Conservation (phyloP, 2,329 filamentous ascomycete species). For the Pseudocercospora crystallina region DNA sequence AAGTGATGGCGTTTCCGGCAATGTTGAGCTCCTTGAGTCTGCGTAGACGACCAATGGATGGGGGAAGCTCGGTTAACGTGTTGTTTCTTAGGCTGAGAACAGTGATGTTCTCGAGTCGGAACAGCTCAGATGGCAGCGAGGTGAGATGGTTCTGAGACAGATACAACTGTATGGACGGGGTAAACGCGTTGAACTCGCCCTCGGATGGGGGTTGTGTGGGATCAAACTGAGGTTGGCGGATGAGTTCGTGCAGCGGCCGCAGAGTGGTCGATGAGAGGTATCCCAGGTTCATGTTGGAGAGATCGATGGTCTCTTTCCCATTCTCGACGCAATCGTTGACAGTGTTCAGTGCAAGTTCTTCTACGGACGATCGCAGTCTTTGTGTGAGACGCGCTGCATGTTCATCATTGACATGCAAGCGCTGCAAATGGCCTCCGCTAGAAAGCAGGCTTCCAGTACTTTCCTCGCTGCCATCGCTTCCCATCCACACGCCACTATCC, state of each 20-base stretch:
- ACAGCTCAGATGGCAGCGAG: constrained; percentile 60
- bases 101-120: constrained; percentile 61
- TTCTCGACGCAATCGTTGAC: constrained; percentile 46
- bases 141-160: constrained; percentile 60
- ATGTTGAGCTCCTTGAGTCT: constrained; percentile 65
- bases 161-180: constrained; percentile 61
- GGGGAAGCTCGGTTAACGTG: constrained; percentile 59
- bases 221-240: constrained; percentile 31
- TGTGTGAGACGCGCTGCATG: too few species aligned
- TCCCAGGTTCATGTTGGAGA: constrained; percentile 56
- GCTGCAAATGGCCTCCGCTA: constrained; percentile 2
- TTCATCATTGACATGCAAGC: background rate
- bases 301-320: constrained; percentile 60
- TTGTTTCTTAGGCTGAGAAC: constrained; percentile 68
- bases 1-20: constrained; percentile 61
- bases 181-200: constrained; percentile 60
- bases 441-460: constrained; percentile 6
- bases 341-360: constrained; percentile 21
- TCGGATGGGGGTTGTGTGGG: constrained; percentile 43
- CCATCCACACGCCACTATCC: constrained; percentile 71
- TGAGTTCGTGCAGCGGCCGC: constrained; percentile 50
- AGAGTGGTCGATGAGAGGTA: constrained; percentile 59
- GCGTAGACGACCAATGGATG: constrained; percentile 57
- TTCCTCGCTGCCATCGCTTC: constrained; percentile 53
- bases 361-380: too few species aligned